These are phyloP conservation scores for Euphorbia peplus DNA, from an alignment of 345 rosid genomes.

Conservation along the genomic window DNA sequence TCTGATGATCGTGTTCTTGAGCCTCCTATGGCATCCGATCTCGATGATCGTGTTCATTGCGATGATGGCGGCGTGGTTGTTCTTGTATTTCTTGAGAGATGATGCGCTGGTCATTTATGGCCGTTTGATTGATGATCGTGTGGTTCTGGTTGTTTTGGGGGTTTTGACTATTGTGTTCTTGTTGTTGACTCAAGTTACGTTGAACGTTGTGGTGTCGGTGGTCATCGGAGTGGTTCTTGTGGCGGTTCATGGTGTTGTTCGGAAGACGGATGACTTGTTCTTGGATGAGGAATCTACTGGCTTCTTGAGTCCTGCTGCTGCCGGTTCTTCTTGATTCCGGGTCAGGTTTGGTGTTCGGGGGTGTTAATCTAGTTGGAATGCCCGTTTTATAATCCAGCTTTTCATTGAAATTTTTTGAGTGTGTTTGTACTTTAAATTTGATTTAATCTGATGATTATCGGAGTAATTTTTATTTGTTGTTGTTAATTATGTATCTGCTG, in stretches of 20 bases:
- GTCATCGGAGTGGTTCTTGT: constrained; percentile 47
- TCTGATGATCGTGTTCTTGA: constrained; percentile 56
- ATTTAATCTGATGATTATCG: neutral
- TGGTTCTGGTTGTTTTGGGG: constrained; percentile 46
- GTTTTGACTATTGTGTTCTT: constrained; percentile 56
- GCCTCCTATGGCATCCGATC: constrained; percentile 77
- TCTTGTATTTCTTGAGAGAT: constrained; percentile 76
- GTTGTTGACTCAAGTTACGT: constrained; percentile 60
- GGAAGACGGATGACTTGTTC: constrained; percentile 61
- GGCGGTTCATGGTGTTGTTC: constrained; percentile 53
- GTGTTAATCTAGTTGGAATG: too few species aligned
- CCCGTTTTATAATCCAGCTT: too few species aligned
- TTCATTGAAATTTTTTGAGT: too few species aligned
- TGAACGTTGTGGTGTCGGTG: constrained; percentile 55
- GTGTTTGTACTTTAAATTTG: too few species aligned
- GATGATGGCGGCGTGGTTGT: constrained; percentile 65
- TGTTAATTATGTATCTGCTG: neutral
- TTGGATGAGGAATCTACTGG: constrained; percentile 58
- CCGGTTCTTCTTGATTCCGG: constrained; percentile 23
- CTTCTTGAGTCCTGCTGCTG: constrained; percentile 32
- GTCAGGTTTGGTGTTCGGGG: neutral
- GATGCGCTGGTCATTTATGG: constrained; percentile 55
- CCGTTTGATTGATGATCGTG: constrained; percentile 55
- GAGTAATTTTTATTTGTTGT: neutral
- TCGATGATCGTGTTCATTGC: constrained; percentile 64